A percentile compares a stretch with the other conserved stretches of the same genome.
phyloP scores from a whole-genome alignment of 495 filamentous ascomycete species.

The Neurospora pannonica region DNA sequence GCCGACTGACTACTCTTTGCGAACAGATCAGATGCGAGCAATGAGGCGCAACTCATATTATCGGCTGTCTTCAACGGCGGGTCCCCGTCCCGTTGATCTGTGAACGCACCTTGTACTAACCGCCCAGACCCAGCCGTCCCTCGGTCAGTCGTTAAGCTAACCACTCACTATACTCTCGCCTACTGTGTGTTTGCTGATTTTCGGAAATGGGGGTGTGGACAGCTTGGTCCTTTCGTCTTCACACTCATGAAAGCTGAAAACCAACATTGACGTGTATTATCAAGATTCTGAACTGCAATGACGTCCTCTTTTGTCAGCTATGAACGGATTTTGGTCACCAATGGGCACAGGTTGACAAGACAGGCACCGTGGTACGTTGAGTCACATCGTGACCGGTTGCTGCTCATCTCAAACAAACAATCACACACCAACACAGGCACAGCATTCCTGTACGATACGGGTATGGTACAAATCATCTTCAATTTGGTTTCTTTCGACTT shows the following conservation, averaged over 20 bases:
- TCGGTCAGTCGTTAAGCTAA: background rate
- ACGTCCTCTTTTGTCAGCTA: background rate
- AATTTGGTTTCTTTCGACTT: background rate
- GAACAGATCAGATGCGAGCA: background rate
- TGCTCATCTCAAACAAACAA: background rate
- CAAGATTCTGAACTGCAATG: background rate
- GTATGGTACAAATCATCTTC: background rate
- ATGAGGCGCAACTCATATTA: background rate
- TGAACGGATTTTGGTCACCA: background rate
- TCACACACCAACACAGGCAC: background rate
- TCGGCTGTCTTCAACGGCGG: background rate
- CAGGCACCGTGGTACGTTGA: background rate
- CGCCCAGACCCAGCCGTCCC: background rate
- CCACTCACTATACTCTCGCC: background rate
- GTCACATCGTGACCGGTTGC: background rate
- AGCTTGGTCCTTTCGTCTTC: background rate
- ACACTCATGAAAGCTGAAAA: background rate
- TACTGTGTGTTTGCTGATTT: background rate
- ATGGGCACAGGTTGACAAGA: background rate
- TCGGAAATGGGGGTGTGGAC: background rate
- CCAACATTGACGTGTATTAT: background rate
- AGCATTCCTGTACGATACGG: background rate
- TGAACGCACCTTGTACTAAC: background rate
- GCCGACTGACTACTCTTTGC: background rate
- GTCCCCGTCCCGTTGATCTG: background rate